phyloP scores from a whole-genome alignment of 169 alveolate species.

The Cryptosporidium viatorum region DNA sequence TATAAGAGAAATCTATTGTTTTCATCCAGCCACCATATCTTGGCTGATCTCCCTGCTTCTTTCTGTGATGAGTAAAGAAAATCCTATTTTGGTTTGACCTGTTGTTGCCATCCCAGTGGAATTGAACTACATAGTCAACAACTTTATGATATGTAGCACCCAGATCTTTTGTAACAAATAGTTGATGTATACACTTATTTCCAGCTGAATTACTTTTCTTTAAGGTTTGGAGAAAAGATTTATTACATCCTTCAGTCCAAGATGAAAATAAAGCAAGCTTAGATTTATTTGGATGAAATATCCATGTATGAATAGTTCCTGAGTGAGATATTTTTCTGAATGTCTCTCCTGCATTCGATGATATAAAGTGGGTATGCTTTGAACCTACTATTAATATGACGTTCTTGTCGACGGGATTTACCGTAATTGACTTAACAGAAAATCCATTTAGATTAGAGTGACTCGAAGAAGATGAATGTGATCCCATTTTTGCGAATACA shows the following conservation, averaged over 20 bases:
- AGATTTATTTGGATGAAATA: constrained; percentile 86
- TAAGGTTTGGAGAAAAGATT: constrained; percentile 37
- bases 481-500: constrained; percentile 16
- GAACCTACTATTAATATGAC: constrained; percentile 84
- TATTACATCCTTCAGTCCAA: constrained; percentile 88
- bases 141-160: constrained; percentile 86
- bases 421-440: constrained; percentile 76
- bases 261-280: constrained; percentile 87
- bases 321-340: constrained; percentile 82
- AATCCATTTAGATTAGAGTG: constrained; percentile 19
- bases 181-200: constrained; percentile 89
- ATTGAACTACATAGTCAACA: constrained; percentile 89
- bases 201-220: constrained; percentile 58
- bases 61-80: constrained; percentile 83
- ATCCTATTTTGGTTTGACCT: constrained; percentile 78
- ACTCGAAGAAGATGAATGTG: constrained; percentile 6
- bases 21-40: constrained; percentile 92
- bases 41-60: constrained; percentile 88
- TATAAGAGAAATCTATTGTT: constrained; percentile 87
- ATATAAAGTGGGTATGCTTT: constrained; percentile 81
- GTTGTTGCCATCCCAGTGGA: constrained; percentile 91
- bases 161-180: constrained; percentile 87
- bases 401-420: constrained; percentile 83
- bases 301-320: constrained; percentile 84
- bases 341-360: constrained; percentile 82